Evolutionary conservation across 805 yeast genomes (phyloP).

Genomic region (Pichia exigua): DNA sequence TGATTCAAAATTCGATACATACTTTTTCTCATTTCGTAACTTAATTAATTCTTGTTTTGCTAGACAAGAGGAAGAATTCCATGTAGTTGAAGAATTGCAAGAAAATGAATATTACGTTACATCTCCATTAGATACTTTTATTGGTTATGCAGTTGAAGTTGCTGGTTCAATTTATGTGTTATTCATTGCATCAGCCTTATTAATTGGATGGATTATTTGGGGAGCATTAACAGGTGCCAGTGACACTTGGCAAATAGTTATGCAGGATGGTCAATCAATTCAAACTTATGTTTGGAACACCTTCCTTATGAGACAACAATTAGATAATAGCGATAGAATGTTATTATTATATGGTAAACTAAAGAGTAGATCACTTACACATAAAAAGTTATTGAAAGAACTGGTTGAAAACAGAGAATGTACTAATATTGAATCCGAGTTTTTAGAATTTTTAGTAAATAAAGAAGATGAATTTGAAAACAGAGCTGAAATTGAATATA

Average conservation of each 20-base stretch:
- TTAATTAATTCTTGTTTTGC: not conserved
- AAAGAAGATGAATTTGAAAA: not conserved
- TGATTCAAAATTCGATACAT: not conserved
- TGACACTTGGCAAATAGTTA: slow-evolving; percentile 33
- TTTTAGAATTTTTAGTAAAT: not conserved
- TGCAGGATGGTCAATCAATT: slow-evolving; percentile 36
- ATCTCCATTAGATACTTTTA: slow-evolving; percentile 7
- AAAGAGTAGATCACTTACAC: slow-evolving; percentile 24
- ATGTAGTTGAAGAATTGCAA: slow-evolving; percentile 5
- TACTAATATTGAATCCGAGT: not conserved
- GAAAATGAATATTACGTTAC: slow-evolving; percentile 8
- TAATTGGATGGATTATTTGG: slow-evolving; percentile 16
- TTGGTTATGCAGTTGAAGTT: slow-evolving; percentile 11
- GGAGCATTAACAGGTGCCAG: slow-evolving; percentile 26
- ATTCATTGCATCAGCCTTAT: slow-evolving; percentile 19
- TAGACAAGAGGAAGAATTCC: not conserved
- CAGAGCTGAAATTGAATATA: slow-evolving; percentile 9
- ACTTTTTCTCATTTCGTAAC: not conserved
- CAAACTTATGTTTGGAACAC: slow-evolving; percentile 35
- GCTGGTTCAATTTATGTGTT: slow-evolving; percentile 20
- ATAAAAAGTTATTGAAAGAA: slow-evolving; percentile 13
- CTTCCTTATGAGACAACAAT: slow-evolving; percentile 33
- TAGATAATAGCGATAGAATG: slow-evolving; percentile 24
- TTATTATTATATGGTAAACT: slow-evolving; percentile 22
- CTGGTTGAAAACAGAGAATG: slow-evolving; percentile 1